These are phyloP conservation scores for Neurospora africana DNA, from an alignment of 495 filamentous ascomycete species.

Conservation along the genomic window DNA sequence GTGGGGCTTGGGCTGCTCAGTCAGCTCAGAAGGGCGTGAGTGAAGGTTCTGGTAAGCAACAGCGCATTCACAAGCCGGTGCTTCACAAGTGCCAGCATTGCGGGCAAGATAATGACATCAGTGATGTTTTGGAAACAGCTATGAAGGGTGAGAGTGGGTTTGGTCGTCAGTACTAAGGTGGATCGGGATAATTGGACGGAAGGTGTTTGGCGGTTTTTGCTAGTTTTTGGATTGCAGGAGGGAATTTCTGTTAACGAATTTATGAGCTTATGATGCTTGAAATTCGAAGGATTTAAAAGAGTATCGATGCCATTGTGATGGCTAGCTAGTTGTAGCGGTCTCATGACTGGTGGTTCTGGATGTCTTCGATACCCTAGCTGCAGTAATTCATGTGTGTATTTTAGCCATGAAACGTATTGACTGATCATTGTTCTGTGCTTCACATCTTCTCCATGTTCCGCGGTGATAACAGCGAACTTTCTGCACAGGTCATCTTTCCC, in stretches of 20 bases:
- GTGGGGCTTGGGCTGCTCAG: slow-evolving; percentile 9
- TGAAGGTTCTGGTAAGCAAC: not conserved
- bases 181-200: not conserved
- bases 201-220: not conserved
- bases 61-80: slow-evolving; percentile 6
- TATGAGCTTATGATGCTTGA: not conserved
- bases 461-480: too few relatives aligned
- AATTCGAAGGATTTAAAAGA: not conserved
- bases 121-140: slow-evolving; percentile 2
- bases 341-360: not conserved
- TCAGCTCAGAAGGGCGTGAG: too few relatives aligned
- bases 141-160: not conserved
- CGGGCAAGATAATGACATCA: slow-evolving; percentile 26
- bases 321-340: not conserved
- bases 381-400: not conserved
- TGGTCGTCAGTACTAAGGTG: not conserved
- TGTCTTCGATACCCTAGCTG: not conserved
- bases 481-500: too few relatives aligned
- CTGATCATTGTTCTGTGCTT: not conserved
- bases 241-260: not conserved
- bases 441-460: too few relatives aligned
- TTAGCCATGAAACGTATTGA: not conserved
- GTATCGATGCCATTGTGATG: not conserved
- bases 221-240: not conserved
- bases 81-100: slow-evolving; percentile 24